phyloP scores from a whole-genome alignment of 768 basidiomycete genomes.

The Panaeolus papilionaceus region DNA sequence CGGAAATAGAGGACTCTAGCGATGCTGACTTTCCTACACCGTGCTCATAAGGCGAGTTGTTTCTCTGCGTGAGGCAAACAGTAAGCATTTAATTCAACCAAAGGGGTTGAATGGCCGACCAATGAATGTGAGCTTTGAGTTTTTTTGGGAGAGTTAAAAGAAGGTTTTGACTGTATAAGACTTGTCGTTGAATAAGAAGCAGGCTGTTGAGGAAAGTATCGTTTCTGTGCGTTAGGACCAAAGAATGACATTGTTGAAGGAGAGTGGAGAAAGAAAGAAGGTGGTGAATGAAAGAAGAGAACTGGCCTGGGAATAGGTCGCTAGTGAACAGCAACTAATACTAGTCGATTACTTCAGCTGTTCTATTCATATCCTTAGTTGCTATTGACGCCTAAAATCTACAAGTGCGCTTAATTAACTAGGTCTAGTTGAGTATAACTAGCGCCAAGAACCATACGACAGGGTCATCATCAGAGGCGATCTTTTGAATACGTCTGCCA shows the following conservation, averaged over 20 bases:
- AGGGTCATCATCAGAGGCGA: not conserved
- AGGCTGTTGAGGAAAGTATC: slow-evolving; percentile 44
- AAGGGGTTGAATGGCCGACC: slow-evolving; percentile 36
- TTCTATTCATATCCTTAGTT: slow-evolving; percentile 1
- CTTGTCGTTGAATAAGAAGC: slow-evolving; percentile 58
- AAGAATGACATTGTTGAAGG: slow-evolving; percentile 36
- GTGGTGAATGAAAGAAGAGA: slow-evolving; percentile 24
- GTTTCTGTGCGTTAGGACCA: slow-evolving; percentile 46
- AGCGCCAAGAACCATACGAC: not conserved
- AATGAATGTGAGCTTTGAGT: slow-evolving; percentile 45
- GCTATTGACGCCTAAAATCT: not conserved
- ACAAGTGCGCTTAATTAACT: not conserved
- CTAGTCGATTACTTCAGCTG: slow-evolving; percentile 11
- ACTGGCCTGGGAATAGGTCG: slow-evolving; percentile 15
- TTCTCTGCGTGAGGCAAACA: not conserved
- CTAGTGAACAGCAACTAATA: slow-evolving; percentile 10
- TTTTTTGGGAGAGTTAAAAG: slow-evolving; percentile 19
- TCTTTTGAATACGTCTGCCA: slow-evolving; percentile 1
- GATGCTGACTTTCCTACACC: not conserved
- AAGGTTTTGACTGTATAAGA: slow-evolving; percentile 44
- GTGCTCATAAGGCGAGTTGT: not conserved
- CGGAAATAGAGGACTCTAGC: slow-evolving; percentile 44
- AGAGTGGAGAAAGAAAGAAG: slow-evolving; percentile 25
- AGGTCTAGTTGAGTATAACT: not conserved
- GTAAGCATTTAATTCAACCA: not conserved